A percentile compares a stretch with the other conserved stretches of the same genome.
These are phyloP conservation scores for Kurtzmaniella cleridarum DNA, from an alignment of 805 yeast genomes.

Conservation along the genomic window DNA sequence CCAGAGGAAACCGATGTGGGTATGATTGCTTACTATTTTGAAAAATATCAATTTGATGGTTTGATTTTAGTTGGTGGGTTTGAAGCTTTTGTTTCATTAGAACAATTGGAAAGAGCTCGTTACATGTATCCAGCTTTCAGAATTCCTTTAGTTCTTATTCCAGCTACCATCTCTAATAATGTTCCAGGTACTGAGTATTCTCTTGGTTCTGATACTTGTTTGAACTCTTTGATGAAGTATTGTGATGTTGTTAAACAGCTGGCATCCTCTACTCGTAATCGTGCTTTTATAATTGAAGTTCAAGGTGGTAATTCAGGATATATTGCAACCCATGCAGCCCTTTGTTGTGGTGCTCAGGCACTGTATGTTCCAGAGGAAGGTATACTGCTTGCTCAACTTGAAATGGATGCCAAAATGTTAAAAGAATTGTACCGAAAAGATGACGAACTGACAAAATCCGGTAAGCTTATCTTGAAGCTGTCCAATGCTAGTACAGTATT, in stretches of 20 bases:
- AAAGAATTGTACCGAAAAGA: slow-evolving; percentile 66
- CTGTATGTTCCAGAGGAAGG: slow-evolving; percentile 88
- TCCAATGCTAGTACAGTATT: slow-evolving; percentile 79
- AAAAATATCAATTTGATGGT: slow-evolving; percentile 83
- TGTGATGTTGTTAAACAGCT: slow-evolving; percentile 94
- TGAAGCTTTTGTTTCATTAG: slow-evolving; percentile 87
- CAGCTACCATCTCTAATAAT: slow-evolving; percentile 94
- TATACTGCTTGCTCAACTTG: slow-evolving; percentile 59
- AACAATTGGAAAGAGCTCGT: slow-evolving; percentile 77
- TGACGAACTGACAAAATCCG: slow-evolving; percentile 74
- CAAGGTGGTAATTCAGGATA: slow-evolving; percentile 98
- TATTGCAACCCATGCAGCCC: slow-evolving; percentile 79
- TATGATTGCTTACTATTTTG: slow-evolving; percentile 87
- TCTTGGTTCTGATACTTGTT: slow-evolving; percentile 91
- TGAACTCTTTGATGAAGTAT: slow-evolving; percentile 83
- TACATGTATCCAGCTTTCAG: slow-evolving; percentile 80
- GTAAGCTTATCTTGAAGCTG: slow-evolving; percentile 79
- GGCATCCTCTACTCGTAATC: slow-evolving; percentile 89
- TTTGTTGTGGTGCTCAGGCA: slow-evolving; percentile 87
- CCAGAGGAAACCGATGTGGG: slow-evolving; percentile 82
- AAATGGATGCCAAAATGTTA: slow-evolving; percentile 69
- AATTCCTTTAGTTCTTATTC: slow-evolving; percentile 89
- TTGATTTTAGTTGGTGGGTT: slow-evolving; percentile 91
- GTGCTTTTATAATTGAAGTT: slow-evolving; percentile 94
- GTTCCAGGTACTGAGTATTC: slow-evolving; percentile 99